phyloP scores from a whole-genome alignment of 345 rosid species.

The Hypericum perforatum region DNA sequence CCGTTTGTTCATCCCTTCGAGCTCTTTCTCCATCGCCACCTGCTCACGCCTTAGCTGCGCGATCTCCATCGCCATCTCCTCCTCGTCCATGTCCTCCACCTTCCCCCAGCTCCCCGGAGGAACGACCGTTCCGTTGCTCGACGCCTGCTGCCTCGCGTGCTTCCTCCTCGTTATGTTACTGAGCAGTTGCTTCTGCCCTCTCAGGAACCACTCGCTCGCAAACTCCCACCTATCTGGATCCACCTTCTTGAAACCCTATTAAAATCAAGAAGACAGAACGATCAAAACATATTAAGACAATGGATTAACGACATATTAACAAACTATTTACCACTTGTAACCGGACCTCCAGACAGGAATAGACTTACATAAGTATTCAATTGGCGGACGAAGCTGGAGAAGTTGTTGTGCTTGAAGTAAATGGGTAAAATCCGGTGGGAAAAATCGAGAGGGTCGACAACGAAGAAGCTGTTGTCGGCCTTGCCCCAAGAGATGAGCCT shows the following conservation, averaged over 20 bases:
- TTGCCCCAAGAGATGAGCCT: conserved; percentile 14
- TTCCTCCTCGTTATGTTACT: conserved; percentile 16
- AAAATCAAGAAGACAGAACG: background rate
- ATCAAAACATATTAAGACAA: background rate
- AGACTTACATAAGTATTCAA: conserved; percentile 21
- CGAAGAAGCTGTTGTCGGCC: conserved; percentile 22
- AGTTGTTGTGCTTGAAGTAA: conserved; percentile 25
- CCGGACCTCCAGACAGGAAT: too few species aligned
- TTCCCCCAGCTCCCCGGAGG: conserved; percentile 18
- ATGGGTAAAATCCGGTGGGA: conserved; percentile 16
- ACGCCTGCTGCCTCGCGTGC: background rate
- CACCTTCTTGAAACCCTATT: conserved; percentile 20
- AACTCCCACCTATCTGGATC: conserved; percentile 29
- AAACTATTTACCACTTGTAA: too few species aligned
- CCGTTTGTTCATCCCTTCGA: conserved; percentile 56
- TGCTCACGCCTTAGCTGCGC: conserved; percentile 71
- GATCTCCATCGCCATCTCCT: conserved; percentile 58
- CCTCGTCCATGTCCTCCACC: conserved; percentile 40
- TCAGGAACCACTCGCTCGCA: conserved; percentile 21
- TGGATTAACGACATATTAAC: background rate
- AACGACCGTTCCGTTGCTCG: background rate
- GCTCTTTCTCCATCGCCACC: conserved; percentile 42
- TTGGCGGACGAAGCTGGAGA: conserved; percentile 26
- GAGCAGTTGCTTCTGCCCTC: conserved; percentile 19
- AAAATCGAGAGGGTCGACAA: conserved; percentile 20